Conservation (phyloP, 441 rosid genomes). For the Mallotus japonicus region DNA sequence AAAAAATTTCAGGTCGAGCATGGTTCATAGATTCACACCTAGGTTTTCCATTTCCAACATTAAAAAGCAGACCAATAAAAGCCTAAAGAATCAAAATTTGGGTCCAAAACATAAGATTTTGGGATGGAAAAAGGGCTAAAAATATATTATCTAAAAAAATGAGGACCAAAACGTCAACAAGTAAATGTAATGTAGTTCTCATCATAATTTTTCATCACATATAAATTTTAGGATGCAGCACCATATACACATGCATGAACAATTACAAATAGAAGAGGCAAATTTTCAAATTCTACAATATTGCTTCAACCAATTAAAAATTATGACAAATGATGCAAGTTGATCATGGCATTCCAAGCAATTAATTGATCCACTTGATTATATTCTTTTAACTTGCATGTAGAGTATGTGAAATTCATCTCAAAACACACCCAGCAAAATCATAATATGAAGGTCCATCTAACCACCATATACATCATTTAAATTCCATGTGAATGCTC, state of each 20-base stretch:
- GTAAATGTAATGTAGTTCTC: not conserved
- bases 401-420: not conserved
- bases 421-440: not conserved
- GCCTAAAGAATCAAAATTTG: not conserved
- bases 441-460: not conserved
- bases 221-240: not conserved
- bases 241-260: not conserved
- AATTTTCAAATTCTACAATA: conserved; percentile 5
- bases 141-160: not conserved
- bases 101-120: not conserved
- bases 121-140: not conserved
- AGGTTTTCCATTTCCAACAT: not conserved
- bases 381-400: too few relatives aligned
- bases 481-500: conserved; percentile 4
- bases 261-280: not conserved
- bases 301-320: not conserved
- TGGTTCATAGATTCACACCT: not conserved
- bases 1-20: not conserved
- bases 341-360: not conserved
- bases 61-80: not conserved
- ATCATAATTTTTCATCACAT: not conserved
- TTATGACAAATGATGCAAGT: not conserved
- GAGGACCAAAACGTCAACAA: not conserved
- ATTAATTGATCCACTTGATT: not conserved
- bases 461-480: conserved; percentile 6